Evolutionary conservation across 73 alveolate species (phyloP).

Genomic region (Diophrys sp.): DNA sequence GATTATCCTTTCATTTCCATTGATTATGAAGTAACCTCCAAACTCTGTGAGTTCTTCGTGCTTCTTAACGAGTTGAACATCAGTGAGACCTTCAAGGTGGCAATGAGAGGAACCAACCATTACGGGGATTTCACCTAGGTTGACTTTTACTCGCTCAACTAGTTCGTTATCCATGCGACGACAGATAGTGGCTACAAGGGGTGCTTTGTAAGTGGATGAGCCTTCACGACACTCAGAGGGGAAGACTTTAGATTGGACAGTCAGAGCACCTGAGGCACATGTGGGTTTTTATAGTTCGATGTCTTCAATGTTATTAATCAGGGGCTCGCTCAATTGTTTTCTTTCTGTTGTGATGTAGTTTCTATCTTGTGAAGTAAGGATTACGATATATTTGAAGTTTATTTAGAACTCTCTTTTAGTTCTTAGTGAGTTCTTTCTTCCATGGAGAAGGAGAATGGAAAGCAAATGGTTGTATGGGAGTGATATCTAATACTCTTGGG

Average conservation of each 20-base stretch:
- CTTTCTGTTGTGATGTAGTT: too few species aligned
- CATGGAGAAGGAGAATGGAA: too few species aligned
- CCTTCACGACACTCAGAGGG: constrained; percentile 96
- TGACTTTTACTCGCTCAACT: constrained; percentile 80
- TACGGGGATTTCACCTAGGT: constrained; percentile 94
- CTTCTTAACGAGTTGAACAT: constrained; percentile 81
- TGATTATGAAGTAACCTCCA: constrained; percentile 97
- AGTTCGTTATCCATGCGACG: constrained; percentile 87
- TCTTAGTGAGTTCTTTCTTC: too few species aligned
- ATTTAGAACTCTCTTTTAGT: too few species aligned
- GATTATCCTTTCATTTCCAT: constrained; percentile 94
- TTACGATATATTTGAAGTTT: too few species aligned
- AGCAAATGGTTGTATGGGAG: too few species aligned
- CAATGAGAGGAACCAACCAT: constrained; percentile 91
- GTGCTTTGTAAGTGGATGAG: constrained; percentile 88
- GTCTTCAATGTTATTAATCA: constrained; percentile 25
- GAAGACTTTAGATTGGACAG: constrained; percentile 72
- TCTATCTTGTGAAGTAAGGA: too few species aligned
- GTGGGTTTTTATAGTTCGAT: not conserved
- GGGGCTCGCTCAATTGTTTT: constrained; percentile 64
- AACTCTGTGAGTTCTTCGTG: constrained; percentile 95
- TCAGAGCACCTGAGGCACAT: constrained; percentile 39
- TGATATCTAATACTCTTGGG: too few species aligned
- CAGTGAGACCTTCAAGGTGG: constrained; percentile 82
- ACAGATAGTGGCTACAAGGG: constrained; percentile 90